Evolutionary conservation across 1,284 basidiomycete genomes (phyloP).

Genomic region (Schizophyllum amplum): DNA sequence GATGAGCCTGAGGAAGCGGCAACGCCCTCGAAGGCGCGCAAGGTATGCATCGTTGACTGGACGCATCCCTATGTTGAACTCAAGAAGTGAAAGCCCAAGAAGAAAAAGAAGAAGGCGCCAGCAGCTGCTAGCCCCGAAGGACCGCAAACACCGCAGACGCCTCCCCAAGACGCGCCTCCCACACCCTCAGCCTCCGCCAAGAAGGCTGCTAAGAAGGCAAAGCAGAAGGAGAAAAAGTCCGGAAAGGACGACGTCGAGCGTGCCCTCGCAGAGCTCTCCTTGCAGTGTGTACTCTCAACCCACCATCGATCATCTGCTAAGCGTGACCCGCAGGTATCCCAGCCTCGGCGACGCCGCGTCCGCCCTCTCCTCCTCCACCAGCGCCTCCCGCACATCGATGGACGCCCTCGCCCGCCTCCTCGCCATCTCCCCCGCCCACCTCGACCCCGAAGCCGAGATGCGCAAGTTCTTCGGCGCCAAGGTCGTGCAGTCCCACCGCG

Average conservation of each 20-base stretch:
- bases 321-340: constrained; percentile 35
- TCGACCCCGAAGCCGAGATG: constrained; percentile 85
- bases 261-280: constrained; percentile 73
- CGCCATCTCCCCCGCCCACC: constrained; percentile 65
- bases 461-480: constrained; percentile 88
- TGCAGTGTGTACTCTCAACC: constrained; percentile 42
- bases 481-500: constrained; percentile 59
- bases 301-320: background rate
- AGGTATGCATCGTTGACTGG: constrained; percentile 21
- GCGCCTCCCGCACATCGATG: constrained; percentile 15
- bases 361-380: constrained; percentile 15
- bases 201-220: constrained; percentile 51
- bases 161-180: too few relatives aligned
- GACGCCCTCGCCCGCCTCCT: constrained; percentile 49
- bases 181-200: constrained; percentile 22
- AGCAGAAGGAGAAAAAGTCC: constrained; percentile 51
- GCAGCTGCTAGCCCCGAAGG: constrained; percentile 11
- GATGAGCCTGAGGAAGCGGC: constrained; percentile 21
- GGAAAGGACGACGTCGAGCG: constrained; percentile 78
- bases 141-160: constrained; percentile 8
- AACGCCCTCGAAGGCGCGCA: constrained; percentile 33
- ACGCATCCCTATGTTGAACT: constrained; percentile 5
- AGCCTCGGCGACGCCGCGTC: constrained; percentile 33
- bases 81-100: constrained; percentile 32
- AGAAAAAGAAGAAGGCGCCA: constrained; percentile 39